Conservation (phyloP, 371 early-diverging fungal species). For the Mortierella sp. region DNA sequence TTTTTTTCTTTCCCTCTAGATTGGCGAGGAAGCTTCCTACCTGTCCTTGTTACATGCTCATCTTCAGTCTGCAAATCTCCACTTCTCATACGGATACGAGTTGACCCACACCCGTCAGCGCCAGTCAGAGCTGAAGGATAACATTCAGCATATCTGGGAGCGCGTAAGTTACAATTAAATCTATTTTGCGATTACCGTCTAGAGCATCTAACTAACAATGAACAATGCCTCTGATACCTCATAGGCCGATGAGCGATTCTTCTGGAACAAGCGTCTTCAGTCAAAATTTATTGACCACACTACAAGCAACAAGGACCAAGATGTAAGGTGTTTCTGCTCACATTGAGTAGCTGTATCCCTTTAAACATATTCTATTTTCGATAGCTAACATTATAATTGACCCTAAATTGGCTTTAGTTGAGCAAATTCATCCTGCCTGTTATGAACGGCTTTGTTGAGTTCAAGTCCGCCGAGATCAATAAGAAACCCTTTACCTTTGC, state of each 20-base stretch:
- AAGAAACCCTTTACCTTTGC: conserved; percentile 75
- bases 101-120: conserved; percentile 88
- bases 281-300: conserved; percentile 74
- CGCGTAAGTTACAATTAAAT: conserved; percentile 16
- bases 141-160: conserved; percentile 34
- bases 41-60: conserved; percentile 77
- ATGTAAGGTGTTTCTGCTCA: conserved; percentile 57
- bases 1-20: conserved; percentile 42
- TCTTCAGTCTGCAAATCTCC: conserved; percentile 80
- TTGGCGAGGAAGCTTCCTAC: conserved; percentile 83
- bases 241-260: conserved; percentile 90
- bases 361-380: neutral
- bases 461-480: conserved; percentile 68
- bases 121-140: conserved; percentile 61
- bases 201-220: conserved; percentile 67
- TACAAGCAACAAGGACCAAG: conserved; percentile 50
- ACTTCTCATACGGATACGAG: conserved; percentile 90
- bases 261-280: conserved; percentile 87
- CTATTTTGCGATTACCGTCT: conserved; percentile 70
- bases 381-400: no score
- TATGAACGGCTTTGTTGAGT: conserved; percentile 85
- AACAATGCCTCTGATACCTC: conserved; percentile 48
- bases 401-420: conserved; percentile 57
- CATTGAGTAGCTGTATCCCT: conserved; percentile 38
- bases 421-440: conserved; percentile 89